A percentile compares a stretch with the other conserved stretches of the same genome.
Evolutionary conservation across 768 basidiomycete species (phyloP).

Genomic region (Suillus luteus): DNA sequence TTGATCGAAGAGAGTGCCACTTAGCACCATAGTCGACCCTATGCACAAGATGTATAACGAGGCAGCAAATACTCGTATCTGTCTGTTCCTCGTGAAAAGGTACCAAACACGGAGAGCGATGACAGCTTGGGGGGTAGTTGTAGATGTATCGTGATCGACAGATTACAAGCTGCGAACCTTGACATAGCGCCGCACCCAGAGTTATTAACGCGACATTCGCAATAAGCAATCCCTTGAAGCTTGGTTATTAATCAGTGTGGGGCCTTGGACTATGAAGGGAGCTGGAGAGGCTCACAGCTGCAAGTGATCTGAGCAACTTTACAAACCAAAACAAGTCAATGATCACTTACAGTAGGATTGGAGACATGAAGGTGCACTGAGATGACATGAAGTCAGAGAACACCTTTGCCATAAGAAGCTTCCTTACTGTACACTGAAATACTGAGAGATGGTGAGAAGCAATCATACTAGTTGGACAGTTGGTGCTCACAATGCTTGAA

Average conservation of each 20-base stretch:
- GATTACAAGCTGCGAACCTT: conserved; percentile 8
- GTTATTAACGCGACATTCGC: not conserved
- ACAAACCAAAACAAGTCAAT: not conserved
- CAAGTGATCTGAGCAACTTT: not conserved
- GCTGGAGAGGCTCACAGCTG: conserved; percentile 10
- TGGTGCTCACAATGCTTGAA: conserved; percentile 7
- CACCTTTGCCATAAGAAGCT: not conserved
- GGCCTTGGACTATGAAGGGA: not conserved
- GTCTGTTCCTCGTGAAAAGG: conserved; percentile 11
- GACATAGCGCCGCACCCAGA: conserved; percentile 10
- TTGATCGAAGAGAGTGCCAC: not conserved
- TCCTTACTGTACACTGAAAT: not conserved
- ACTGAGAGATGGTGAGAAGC: not conserved
- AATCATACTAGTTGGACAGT: not conserved
- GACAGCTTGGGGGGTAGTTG: conserved; percentile 2
- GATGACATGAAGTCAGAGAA: not conserved
- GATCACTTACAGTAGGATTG: conserved; percentile 1
- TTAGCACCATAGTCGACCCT: not conserved
- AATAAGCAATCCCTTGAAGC: not conserved
- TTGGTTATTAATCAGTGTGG: not conserved
- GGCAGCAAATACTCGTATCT: conserved; percentile 7
- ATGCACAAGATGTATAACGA: conserved; percentile 4
- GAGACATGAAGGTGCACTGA: conserved; percentile 3
- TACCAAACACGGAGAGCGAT: conserved; percentile 17
- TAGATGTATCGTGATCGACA: not conserved